These are phyloP conservation scores for Canna indica DNA, from an alignment of 176 grass and related monocot genomes.

Conservation along the genomic window DNA sequence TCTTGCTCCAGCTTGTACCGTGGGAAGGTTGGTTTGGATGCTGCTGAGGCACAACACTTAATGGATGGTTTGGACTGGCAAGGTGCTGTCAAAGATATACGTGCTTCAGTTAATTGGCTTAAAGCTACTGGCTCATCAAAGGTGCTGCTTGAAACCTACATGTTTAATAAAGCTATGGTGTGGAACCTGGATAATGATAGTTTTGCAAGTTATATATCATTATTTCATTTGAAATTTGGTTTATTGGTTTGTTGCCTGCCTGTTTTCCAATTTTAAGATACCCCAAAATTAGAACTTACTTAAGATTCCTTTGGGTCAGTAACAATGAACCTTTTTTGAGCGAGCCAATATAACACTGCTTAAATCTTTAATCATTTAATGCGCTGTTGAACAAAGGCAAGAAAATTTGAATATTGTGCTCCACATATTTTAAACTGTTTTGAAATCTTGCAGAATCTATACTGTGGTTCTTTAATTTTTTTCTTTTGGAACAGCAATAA, in stretches of 20 bases:
- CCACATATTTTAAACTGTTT: no score
- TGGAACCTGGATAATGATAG: background rate
- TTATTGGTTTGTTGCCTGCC: background rate
- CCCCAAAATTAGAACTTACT: background rate
- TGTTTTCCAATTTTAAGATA: no score
- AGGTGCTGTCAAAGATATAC: slow-evolving; percentile 79
- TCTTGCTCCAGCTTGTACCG: slow-evolving; percentile 60
- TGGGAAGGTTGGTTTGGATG: slow-evolving; percentile 82
- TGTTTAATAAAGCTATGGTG: background rate
- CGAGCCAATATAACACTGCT: no score
- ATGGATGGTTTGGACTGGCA: slow-evolving; percentile 82
- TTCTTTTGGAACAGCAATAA: no score
- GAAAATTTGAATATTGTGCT: no score
- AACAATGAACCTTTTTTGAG: no score
- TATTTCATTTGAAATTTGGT: background rate
- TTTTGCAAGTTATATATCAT: background rate
- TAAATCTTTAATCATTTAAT: no score
- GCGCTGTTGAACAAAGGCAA: no score
- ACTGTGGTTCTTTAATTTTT: no score
- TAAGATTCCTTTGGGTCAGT: no score
- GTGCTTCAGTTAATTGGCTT: slow-evolving; percentile 91
- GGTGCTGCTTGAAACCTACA: slow-evolving; percentile 14
- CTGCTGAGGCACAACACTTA: slow-evolving; percentile 78
- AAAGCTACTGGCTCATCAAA: slow-evolving; percentile 83
- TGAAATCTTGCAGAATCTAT: no score